Percentiles rank a stretch among this genome's conserved stretches.
Conservation (phyloP, 345 rosid species). For the Balakata baccata region DNA sequence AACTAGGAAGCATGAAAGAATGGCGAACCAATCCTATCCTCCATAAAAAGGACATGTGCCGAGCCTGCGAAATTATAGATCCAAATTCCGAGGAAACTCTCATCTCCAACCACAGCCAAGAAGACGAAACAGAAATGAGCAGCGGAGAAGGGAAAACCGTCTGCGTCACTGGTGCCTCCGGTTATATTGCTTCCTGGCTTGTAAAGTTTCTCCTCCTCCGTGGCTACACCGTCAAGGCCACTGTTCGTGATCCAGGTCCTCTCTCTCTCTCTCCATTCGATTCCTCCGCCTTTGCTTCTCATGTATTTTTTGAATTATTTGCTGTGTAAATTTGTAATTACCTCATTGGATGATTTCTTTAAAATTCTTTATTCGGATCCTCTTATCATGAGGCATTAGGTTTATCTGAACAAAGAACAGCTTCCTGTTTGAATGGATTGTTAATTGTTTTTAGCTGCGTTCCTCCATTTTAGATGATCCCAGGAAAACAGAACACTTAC, state of each 20-base stretch:
- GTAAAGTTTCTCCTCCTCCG: constrained; percentile 76
- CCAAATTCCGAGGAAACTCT: too few species aligned
- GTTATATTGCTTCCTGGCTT: constrained; percentile 86
- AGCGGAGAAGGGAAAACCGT: constrained; percentile 53
- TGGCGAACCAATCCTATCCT: too few species aligned
- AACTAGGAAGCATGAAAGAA: too few species aligned
- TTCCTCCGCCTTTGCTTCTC: too few species aligned
- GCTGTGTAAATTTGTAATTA: neutral
- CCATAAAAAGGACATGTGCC: too few species aligned
- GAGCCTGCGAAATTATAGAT: too few species aligned
- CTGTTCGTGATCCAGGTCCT: constrained; percentile 77
- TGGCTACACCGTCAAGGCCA: constrained; percentile 77
- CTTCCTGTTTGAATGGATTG: neutral
- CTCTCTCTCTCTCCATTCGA: neutral
- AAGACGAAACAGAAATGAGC: constrained; percentile 33
- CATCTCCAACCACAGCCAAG: too few species aligned
- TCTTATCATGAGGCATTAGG: neutral
- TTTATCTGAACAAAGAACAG: neutral
- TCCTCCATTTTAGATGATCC: constrained; percentile 50
- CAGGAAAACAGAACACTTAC: constrained; percentile 60
- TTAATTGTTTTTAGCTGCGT: neutral
- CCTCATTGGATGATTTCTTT: too few species aligned
- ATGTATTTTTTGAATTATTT: neutral
- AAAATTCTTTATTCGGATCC: too few species aligned
- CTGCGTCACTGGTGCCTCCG: constrained; percentile 90